Evolutionary conservation across 495 filamentous ascomycete species (phyloP), one percentile per base, ranked within the genome.

Genomic region (Astrothelium macrocarpum): DNA sequence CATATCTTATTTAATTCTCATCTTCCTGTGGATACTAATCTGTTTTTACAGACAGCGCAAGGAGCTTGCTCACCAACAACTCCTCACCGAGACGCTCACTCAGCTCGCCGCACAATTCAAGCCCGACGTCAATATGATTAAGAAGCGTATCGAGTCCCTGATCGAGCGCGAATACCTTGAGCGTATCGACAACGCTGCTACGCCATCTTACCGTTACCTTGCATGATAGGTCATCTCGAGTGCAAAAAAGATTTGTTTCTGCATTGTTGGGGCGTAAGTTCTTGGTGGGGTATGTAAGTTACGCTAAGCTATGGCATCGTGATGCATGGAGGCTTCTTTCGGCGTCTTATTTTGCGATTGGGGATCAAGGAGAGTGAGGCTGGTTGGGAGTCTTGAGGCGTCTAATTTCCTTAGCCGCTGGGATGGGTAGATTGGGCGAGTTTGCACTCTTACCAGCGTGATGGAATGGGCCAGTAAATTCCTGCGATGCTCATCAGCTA

Each of bases 91-190:
- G 75, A 90, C 94, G 12, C 86, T 99, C 62, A 78, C 81, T 53
- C 90, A 95, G 71, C 79, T 97, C 1, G 78, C 83, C 0, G 71
- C 78, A 28, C 87, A 92, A 60, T 99, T 99, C 78, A 86, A 87
- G 64, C 95, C 94, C 0, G 93, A 97, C 64, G 80, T 97, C 34
- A 80, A 81, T 43, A 89, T 97, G 81, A 87, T 97, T 76, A 99
- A 99, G 79, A 86, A 84, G 71, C 84, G 89, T n/a, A 90, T 99
- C 63, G 94, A 99, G 73, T 89, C 87, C 68, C 75, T 99, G 66
- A 94, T 99, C 60, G 86, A 88, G 65, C 82, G 91, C 53, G 94
- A 99, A 71, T 99, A 97, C 70, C 76, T 99, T n/a, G 93, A 95
- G 74, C 85, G 94, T 29, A 78, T 93, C 0, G 88, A 91, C 23